These are phyloP conservation scores for Juglanconis sp. DNA, from an alignment of 2,329 filamentous ascomycete genomes.

Conservation along the genomic window DNA sequence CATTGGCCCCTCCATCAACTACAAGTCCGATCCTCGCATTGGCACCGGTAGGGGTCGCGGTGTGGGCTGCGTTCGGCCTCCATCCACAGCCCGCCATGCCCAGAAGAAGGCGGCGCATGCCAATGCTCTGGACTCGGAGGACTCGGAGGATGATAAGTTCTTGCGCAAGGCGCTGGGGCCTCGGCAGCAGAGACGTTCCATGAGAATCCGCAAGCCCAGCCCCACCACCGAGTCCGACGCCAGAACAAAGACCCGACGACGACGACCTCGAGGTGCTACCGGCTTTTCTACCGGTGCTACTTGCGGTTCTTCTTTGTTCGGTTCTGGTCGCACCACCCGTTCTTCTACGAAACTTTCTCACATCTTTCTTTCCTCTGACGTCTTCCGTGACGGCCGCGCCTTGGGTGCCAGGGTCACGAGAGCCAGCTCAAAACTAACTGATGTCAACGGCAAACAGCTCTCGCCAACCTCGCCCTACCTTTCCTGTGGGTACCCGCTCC, in stretches of 20 bases:
- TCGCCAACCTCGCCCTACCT: conserved; percentile 40
- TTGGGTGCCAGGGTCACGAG: conserved; percentile 8
- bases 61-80: conserved; percentile 4
- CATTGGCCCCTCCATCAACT: background rate
- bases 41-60: conserved; percentile 5
- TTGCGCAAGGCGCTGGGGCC: conserved; percentile 7
- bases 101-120: background rate
- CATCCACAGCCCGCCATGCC: conserved; percentile 7
- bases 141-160: background rate
- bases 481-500: conserved; percentile 37
- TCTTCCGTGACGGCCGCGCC: conserved; percentile 12
- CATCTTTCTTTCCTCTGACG: background rate
- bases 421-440: conserved; percentile 20
- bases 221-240: background rate
- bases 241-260: background rate
- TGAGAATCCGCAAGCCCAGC: background rate
- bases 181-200: background rate
- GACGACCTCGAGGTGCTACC: background rate
- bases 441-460: conserved; percentile 21
- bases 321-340: background rate
- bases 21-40: background rate
- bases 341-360: background rate
- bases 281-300: background rate
- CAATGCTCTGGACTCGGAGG: background rate
- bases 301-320: background rate